Conservation (phyloP, 192 early-diverging fungal species). For the Dissophora ornata region DNA sequence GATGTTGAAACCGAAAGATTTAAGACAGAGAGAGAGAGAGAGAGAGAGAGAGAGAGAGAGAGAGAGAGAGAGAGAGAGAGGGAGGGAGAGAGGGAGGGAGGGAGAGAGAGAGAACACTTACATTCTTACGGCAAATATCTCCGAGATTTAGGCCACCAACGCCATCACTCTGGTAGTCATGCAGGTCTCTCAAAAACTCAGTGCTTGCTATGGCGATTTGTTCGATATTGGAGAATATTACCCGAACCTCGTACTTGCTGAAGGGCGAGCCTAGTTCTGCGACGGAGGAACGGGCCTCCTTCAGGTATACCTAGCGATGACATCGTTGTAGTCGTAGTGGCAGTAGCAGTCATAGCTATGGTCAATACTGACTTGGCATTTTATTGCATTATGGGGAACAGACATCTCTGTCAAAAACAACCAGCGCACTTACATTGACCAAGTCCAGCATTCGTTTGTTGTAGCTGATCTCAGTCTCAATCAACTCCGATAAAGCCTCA, state of each 20-base stretch:
- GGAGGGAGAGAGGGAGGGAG: too few species aligned
- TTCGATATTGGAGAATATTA: slow-evolving; percentile 43
- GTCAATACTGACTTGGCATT: too few species aligned
- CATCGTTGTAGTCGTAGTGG: too few species aligned
- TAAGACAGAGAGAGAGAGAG: too few species aligned
- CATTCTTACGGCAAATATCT: slow-evolving; percentile 28
- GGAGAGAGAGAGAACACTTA: too few species aligned
- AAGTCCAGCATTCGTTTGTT: slow-evolving; percentile 26
- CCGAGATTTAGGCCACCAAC: background rate
- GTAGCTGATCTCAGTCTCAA: slow-evolving; percentile 27
- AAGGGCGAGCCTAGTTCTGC: slow-evolving; percentile 1
- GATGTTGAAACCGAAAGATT: too few species aligned
- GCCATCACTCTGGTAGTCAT: slow-evolving; percentile 10
- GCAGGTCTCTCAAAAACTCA: slow-evolving; percentile 23
- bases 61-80: too few species aligned
- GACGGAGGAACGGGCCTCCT: slow-evolving; percentile 6
- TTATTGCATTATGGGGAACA: background rate
- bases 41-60: too few species aligned
- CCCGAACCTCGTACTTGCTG: slow-evolving; percentile 33
- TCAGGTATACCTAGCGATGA: slow-evolving; percentile 12
- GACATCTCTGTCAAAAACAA: too few species aligned
- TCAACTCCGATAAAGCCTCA: slow-evolving; percentile 16
- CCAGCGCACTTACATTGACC: slow-evolving; percentile 11
- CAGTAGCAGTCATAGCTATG: too few species aligned
- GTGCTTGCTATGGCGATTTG: slow-evolving; percentile 24